Base-by-base conservation (phyloP, 495 filamentous ascomycete species). In the Xylona heveae region DNA sequence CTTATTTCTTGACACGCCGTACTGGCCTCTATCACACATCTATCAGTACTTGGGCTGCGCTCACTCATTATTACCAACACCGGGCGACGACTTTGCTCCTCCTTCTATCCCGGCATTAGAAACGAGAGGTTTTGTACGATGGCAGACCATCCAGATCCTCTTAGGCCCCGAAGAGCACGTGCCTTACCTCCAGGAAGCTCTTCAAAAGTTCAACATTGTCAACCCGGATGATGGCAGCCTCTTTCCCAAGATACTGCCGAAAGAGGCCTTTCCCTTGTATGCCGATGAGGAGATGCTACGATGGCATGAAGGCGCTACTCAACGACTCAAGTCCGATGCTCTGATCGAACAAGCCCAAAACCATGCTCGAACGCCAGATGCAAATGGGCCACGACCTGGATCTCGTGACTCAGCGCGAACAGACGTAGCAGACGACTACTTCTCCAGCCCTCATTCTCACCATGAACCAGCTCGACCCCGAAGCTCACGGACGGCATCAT, bases 131-230 rank as follows among this genome's bases (percentile, higher is more conserved):
- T 97, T 92, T 47, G 73, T 85, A 24, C 71, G 74, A 44, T 97
- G 85, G 84, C 79, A 94, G 59, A 78, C 78, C 2, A 82, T 97
- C 10, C 82, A 95, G 53, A 55, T 91, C 19, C 60, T 95, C 19
- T 64, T 95, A 8, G 78, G 74, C 33, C 88, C 90, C 2, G 73
- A 81, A 38, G 78, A 85, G 43, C 85, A 95, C 54, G 75, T 76
- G 1, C 68, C 69, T 1, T 84, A 80, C 40, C 47, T 97, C 5
- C 83, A 84, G 42, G 72, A 68, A 41, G 81, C 90, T 0, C 72
- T 91, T 6, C 61, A 56, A 21, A 57, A 75, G 24, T 92, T 80
- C 61, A 64, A 66, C 31, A 65, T 97, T 25, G 58, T 60, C 30
- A 63, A 85, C 46, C 76, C 81, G 0, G 65, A 69, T 25, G 78